These are phyloP conservation scores for Podospora conica DNA, from an alignment of 495 filamentous ascomycete species.

Conservation along the genomic window DNA sequence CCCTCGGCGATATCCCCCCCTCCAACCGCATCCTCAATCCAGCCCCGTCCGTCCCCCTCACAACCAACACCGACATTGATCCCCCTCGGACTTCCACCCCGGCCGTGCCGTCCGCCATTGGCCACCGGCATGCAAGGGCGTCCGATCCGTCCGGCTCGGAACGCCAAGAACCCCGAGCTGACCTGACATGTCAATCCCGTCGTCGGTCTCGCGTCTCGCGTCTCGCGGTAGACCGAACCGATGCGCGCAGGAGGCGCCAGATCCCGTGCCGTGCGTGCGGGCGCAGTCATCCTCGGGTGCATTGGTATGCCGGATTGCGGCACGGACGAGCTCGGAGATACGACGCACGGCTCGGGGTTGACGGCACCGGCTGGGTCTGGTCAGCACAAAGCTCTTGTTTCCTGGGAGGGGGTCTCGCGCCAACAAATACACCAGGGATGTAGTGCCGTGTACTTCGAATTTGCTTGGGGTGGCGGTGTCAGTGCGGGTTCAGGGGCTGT, in stretches of 20 bases:
- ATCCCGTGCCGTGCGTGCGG: too few species aligned
- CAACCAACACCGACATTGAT: not conserved
- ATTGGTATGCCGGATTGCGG: not conserved
- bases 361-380: not conserved
- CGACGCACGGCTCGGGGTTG: not conserved
- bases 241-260: not conserved
- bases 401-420: too few species aligned
- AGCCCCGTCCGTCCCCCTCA: not conserved
- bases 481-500: too few species aligned
- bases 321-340: not conserved
- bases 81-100: not conserved
- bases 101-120: too few species aligned
- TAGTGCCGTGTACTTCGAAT: too few species aligned
- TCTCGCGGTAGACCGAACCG: not conserved
- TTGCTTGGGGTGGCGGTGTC: too few species aligned
- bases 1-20: too few species aligned
- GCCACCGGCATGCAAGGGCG: not conserved
- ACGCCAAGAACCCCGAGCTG: not conserved
- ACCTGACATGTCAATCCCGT: not conserved
- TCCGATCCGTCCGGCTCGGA: not conserved
- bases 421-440: too few species aligned
- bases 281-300: not conserved
- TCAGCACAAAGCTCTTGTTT: conserved; percentile 16
- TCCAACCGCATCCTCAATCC: too few species aligned
- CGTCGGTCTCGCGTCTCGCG: not conserved